These are phyloP conservation scores for Sporothrix euskadiensis DNA, from an alignment of 2,329 filamentous ascomycete genomes.

Conservation along the genomic window DNA sequence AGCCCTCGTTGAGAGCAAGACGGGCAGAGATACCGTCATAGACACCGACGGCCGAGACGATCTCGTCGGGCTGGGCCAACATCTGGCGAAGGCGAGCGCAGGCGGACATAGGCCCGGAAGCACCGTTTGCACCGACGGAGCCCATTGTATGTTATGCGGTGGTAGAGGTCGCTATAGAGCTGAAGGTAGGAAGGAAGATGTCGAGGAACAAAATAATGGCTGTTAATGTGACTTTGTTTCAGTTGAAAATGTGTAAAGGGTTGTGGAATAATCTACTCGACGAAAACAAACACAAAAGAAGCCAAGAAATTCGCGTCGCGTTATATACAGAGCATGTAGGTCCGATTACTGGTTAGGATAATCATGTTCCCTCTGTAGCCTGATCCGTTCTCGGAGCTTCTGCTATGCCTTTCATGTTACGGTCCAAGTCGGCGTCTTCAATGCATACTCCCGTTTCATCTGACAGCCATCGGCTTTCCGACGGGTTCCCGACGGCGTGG, in stretches of 20 bases:
- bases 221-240: background rate
- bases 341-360: background rate
- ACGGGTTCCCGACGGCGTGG: background rate
- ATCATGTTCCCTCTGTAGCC: background rate
- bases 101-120: slow-evolving; percentile 14
- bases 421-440: background rate
- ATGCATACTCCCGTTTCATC: background rate
- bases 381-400: background rate
- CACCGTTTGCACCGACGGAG: background rate
- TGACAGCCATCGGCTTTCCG: background rate
- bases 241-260: background rate
- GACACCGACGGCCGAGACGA: slow-evolving; percentile 63
- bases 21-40: slow-evolving; percentile 68
- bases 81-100: slow-evolving; percentile 20
- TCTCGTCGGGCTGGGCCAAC: slow-evolving; percentile 42
- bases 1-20: slow-evolving; percentile 62
- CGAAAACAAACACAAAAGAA: background rate
- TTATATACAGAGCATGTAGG: background rate
- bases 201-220: background rate
- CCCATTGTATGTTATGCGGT: background rate
- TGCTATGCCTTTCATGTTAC: background rate
- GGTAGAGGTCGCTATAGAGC: background rate
- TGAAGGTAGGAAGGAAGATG: background rate
- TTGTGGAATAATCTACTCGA: background rate
- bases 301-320: background rate